Evolutionary conservation across 257 asterid species (phyloP).

Genomic region (Coffea eugenioides): DNA sequence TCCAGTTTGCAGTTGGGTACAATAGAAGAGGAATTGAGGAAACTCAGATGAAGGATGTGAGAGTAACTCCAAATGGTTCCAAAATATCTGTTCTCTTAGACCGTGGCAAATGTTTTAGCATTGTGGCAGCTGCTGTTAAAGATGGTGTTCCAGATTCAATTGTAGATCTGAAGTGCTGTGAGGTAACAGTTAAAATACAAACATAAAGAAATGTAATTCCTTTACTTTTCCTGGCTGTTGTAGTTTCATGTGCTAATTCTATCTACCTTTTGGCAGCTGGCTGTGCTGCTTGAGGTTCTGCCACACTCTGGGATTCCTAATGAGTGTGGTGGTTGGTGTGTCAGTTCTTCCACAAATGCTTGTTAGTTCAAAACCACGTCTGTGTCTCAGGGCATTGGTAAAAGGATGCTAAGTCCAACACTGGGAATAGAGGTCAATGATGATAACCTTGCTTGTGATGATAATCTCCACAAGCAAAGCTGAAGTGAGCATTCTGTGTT

Average conservation of each 20-base stretch:
- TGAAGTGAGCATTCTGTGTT: background rate
- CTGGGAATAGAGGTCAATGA: constrained; percentile 15
- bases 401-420: constrained; percentile 24
- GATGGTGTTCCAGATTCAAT: constrained; percentile 34
- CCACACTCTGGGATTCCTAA: constrained; percentile 41
- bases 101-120: constrained; percentile 41
- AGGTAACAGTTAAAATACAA: constrained; percentile 24
- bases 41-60: constrained; percentile 30
- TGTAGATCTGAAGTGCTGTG: constrained; percentile 44
- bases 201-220: background rate
- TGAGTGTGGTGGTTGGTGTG: constrained; percentile 36
- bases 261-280: constrained; percentile 30
- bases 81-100: constrained; percentile 26
- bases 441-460: background rate
- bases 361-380: constrained; percentile 39
- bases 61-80: constrained; percentile 18
- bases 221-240: background rate
- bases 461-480: background rate
- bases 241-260: constrained; percentile 11
- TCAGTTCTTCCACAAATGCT: constrained; percentile 45
- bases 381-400: constrained; percentile 37
- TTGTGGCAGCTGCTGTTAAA: constrained; percentile 48
- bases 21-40: constrained; percentile 54
- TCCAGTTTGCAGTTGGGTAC: constrained; percentile 57
- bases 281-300: constrained; percentile 44